Evolutionary conservation across 1,139 yeast species (phyloP), one percentile per base, ranked within the genome.

Genomic region (Arxiozyma slooffiae): DNA sequence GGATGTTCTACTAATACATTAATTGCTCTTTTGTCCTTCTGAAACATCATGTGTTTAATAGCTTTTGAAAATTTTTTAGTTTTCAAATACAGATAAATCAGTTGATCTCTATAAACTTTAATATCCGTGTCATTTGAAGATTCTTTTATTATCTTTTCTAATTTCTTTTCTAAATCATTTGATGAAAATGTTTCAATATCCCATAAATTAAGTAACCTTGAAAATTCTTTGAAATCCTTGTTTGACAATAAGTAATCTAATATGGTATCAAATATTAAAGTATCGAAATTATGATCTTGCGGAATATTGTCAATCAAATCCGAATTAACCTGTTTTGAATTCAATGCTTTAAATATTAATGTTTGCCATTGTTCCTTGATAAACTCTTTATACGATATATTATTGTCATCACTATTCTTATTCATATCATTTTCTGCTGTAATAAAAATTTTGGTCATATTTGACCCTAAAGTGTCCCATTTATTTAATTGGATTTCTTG

Each of bases 31-130:
- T 72, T 63, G 60, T 85, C 89, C 54, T 75, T 71, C 30, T 84
- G 66, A 23, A 64, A 66, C 11, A 84, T 71, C 57, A 86, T 68
- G 61, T 85, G 90, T 0, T 72, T 71, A 2, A 85, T 80, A 0
- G 96, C 88, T 38, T 75, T 74, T 7, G 71, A 68, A 2, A 84
- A 85, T 44, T 83, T 83, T 21, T 77, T 76, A 0, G 80, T 68
- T 45, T 74, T 71, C 11, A 82, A 70, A 56, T 82, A 84, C 11
- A 88, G 60, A 20, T 74, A 70, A 8, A 86, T 79, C 38, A 85
- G 69, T 37, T 77, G 71, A 47, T 73, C 68, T 50, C 86, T 71
- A 30, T 82, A 67, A 7, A 55, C 52, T 0, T 53, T 41, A 34
- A 67, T 50, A 11, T 62, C 36, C 14, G 36, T 55, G 4, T 59